Evolutionary conservation across 2,329 filamentous ascomycete genomes (phyloP).

Genomic region (Pseudogymnoascus sp.): DNA sequence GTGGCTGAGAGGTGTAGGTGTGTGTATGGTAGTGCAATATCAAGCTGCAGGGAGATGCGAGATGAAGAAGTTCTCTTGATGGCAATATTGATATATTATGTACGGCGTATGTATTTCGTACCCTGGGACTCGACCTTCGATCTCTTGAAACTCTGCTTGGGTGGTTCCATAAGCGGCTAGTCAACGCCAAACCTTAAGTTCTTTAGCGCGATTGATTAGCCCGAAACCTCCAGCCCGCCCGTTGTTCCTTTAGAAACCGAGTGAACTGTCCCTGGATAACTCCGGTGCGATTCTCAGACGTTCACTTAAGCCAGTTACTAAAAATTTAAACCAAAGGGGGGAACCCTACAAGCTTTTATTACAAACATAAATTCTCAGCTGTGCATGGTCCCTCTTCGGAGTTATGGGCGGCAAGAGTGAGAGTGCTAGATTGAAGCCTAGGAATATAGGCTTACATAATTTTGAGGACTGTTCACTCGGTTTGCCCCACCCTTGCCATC

Average conservation of each 20-base stretch:
- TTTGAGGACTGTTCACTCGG: neutral
- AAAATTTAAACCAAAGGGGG: neutral
- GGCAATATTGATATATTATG: neutral
- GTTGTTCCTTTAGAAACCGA: neutral
- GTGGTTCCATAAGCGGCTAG: slow-evolving; percentile 1
- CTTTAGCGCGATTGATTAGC: slow-evolving; percentile 1
- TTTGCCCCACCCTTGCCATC: neutral
- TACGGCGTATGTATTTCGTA: neutral
- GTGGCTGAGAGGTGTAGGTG: neutral
- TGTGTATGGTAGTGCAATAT: neutral
- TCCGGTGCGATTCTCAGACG: neutral
- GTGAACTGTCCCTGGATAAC: neutral
- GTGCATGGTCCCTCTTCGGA: neutral
- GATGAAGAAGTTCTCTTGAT: neutral
- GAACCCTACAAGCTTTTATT: neutral
- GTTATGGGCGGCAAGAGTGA: neutral
- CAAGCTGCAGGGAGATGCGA: neutral
- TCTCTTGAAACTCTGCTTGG: slow-evolving; percentile 7
- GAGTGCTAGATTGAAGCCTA: neutral
- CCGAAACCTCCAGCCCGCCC: neutral
- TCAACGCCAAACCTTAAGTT: slow-evolving; percentile 7
- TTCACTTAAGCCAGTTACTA: neutral
- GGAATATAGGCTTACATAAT: neutral
- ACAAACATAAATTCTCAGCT: neutral
- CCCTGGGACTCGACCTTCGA: neutral